Base-by-base conservation (phyloP, 257 asterid genomes). In the Jaltomata sinuosa region DNA sequence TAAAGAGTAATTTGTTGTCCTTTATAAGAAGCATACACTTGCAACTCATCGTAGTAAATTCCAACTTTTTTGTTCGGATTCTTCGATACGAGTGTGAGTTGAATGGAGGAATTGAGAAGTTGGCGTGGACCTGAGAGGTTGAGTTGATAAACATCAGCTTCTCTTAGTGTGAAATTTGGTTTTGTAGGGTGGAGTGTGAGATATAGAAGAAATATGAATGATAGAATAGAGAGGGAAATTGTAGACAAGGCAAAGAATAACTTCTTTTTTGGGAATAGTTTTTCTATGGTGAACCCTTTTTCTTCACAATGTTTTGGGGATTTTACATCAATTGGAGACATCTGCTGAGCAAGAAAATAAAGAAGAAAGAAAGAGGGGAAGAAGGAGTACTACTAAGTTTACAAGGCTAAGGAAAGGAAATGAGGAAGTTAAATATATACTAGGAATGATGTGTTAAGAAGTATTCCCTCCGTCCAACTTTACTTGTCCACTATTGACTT, bases 301-400 rank as follows among this genome's bases (percentile, higher is more conserved):
- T 94, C 93, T 80, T 90, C 95, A 82, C 99, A 97, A 87, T 95
- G 97, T 89, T 97, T 92, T 86, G 99, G 99, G 69, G 99, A 92
- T 83, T 62, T 88, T 84, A 71, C 96, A 85, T 85, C 21, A 84
- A 93, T 72, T 90, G 80, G 83, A 89, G 99, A 94, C 99, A 97
- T 97, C 89, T 91, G 89, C 62, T 11, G 27, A 79, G 79, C 59
- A 61, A 81, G 34, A 53, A 82, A 85, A 61, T 71, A 36, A 83
- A 3, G 84, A 57, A 82, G 18, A 27, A 32, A 25, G 86, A 36
- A 84, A 14, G 79, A 34, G 77, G 10, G 55, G 38, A 61, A 6
- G 52, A 57, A 5, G 34, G 83, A 3, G 76, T 38, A 32, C 36
- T 38, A 32, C 36, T 71, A 85, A 80, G 80, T 82, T 82, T 79